These are phyloP conservation scores for Thelonectria rubi DNA, from an alignment of 2,329 filamentous ascomycete genomes.

Conservation along the genomic window DNA sequence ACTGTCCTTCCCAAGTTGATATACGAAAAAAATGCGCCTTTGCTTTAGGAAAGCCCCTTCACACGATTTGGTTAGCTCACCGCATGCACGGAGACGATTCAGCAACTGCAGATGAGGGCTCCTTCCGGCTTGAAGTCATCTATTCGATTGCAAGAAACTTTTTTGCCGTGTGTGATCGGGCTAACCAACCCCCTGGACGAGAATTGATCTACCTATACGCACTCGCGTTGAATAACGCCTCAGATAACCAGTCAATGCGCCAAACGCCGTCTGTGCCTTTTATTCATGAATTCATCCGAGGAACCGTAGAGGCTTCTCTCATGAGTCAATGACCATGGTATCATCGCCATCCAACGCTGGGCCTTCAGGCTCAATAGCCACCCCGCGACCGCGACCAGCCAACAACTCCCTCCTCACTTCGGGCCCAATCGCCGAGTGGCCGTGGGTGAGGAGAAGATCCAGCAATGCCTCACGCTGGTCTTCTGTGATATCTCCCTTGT, in stretches of 20 bases:
- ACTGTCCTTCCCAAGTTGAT: no score
- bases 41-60: neutral
- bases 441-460: slow-evolving; percentile 84
- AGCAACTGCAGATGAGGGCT: neutral
- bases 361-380: slow-evolving; percentile 66
- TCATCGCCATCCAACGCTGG: slow-evolving; percentile 79
- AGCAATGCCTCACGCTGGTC: slow-evolving; percentile 91
- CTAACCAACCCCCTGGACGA: slow-evolving; percentile 20
- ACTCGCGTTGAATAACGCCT: slow-evolving; percentile 37
- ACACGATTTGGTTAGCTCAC: neutral
- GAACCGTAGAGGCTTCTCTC: slow-evolving; percentile 7
- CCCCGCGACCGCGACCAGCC: slow-evolving; percentile 85
- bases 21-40: no score
- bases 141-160: slow-evolving; percentile 12
- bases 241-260: slow-evolving; percentile 34
- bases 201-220: slow-evolving; percentile 34
- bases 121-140: neutral
- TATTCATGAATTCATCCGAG: slow-evolving; percentile 33
- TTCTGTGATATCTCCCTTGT: slow-evolving; percentile 95
- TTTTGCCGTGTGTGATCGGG: slow-evolving; percentile 39
- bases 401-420: slow-evolving; percentile 90
- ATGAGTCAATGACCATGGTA: slow-evolving; percentile 80
- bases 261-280: slow-evolving; percentile 39
- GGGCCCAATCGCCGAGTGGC: slow-evolving; percentile 88
- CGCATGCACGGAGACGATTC: neutral